These are phyloP conservation scores for Plasmodium adleri DNA, from an alignment of 169 alveolate species.

Conservation along the genomic window DNA sequence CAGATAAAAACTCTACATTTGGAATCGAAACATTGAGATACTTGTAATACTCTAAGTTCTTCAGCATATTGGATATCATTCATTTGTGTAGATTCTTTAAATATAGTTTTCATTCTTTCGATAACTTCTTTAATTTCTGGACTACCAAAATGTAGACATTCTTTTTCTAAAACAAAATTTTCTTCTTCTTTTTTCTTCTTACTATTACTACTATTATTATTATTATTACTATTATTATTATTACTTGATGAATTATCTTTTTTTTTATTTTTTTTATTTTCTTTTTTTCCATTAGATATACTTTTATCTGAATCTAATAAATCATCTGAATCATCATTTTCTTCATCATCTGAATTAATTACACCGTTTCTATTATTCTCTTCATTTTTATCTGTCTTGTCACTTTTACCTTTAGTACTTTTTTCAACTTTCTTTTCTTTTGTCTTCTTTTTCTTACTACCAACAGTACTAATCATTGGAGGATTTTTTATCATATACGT, in stretches of 20 bases:
- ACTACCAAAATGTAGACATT: constrained; percentile 84
- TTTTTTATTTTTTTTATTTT: constrained; percentile 59
- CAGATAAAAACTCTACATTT: constrained; percentile 86
- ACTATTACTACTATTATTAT: constrained; percentile 29
- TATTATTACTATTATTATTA: constrained; percentile 38
- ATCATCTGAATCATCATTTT: constrained; percentile 21
- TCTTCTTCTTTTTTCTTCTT: constrained; percentile 71
- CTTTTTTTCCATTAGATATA: constrained; percentile 29
- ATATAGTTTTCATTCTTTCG: constrained; percentile 84
- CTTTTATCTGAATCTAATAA: constrained; percentile 41
- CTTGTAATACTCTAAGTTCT: constrained; percentile 92
- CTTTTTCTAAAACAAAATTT: constrained; percentile 77
- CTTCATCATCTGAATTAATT: constrained; percentile 68
- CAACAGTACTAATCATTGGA: constrained; percentile 87
- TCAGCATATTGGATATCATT: constrained; percentile 87
- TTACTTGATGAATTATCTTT: constrained; percentile 22
- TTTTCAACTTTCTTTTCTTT: constrained; percentile 78
- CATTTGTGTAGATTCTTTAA: constrained; percentile 77
- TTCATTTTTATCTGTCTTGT: constrained; percentile 45
- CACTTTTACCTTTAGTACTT: constrained; percentile 58
- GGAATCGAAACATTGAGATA: constrained; percentile 92
- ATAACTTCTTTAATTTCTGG: constrained; percentile 87
- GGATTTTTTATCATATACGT: constrained; percentile 96
- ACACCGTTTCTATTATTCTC: constrained; percentile 53
- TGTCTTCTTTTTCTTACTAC: constrained; percentile 75